phyloP scores from a whole-genome alignment of 495 filamentous ascomycete genomes.

The Lepraria neglecta region DNA sequence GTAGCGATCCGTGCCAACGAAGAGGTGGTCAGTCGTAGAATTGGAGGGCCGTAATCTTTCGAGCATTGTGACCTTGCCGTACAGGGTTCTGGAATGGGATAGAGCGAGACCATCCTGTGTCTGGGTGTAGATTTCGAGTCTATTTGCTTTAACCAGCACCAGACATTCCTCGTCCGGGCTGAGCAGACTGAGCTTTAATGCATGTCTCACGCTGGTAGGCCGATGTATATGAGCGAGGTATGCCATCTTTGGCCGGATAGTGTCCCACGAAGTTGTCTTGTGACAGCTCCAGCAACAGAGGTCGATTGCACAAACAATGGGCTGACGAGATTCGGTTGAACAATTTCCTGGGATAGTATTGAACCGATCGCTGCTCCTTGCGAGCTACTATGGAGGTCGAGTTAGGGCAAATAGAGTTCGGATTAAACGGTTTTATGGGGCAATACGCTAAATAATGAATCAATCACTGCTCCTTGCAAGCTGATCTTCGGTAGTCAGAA shows the following conservation, averaged over 20 bases:
- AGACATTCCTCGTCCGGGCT: conserved; percentile 68
- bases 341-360: too few species aligned
- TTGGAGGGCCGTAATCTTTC: conserved; percentile 70
- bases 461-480: too few species aligned
- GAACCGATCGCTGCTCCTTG: too few species aligned
- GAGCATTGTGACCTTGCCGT: conserved; percentile 80
- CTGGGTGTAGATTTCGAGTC: conserved; percentile 74
- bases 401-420: too few species aligned
- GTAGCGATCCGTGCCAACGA: conserved; percentile 83
- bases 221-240: conserved; percentile 92
- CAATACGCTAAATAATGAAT: too few species aligned
- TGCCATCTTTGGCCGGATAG: conserved; percentile 54
- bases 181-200: conserved; percentile 71
- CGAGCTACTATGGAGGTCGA: too few species aligned
- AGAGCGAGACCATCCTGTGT: conserved; percentile 55
- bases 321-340: too few species aligned
- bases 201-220: conserved; percentile 83
- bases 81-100: conserved; percentile 58
- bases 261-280: not conserved
- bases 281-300: not conserved
- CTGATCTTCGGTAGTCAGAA: too few species aligned
- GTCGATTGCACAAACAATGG: too few species aligned
- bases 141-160: conserved; percentile 85
- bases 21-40: conserved; percentile 75
- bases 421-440: too few species aligned